Evolutionary conservation across 371 early-diverging fungal species (phyloP), one percentile per base, ranked within the genome.

Genomic region (Lichtheimia ornata): DNA sequence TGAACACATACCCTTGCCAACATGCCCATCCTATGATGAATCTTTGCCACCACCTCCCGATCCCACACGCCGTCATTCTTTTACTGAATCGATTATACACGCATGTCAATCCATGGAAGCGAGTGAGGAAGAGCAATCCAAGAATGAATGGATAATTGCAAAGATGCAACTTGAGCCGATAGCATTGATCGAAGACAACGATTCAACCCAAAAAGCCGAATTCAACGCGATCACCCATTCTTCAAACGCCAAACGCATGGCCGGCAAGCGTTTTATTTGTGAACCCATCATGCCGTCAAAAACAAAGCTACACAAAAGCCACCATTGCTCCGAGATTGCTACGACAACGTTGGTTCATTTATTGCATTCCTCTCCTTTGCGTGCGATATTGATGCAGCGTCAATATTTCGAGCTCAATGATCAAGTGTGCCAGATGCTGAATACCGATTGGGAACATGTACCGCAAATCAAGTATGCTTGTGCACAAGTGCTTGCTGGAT

Each of bases 401-500:
- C 20, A 59, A 12, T 65, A 49, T 30, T 42, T 50, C n/a, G 50
- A 44, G 42, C 50, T 65, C 13, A 13, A 50, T 25, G 30, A 43
- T n/a, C 35, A 54, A 27, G 24, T 52, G 0, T 59, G 60, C 18
- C 14, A n/a, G 42, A 30, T 65, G 20, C 41, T 65, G 50, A 65
- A 60, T 27, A 14, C 40, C 5, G 65, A 65, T 30, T 65, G 65
- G 65, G 52, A 27, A n/a, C 27, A 53, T 20, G 35, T 41, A 6
- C 71, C 71, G 0, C 64, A 67, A 41, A 47, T 59, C 14, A 61
- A 61, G 30, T 64, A 56, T 53, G 58, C 59, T 4, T 62, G 64
- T 15, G 67, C 65, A 7, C 53, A 59, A 30, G 52, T 53, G 3
- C 50, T 67, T 17, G 70, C 68, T 2, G 68, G 70, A 0, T 58